Conservation (phyloP, 2,329 filamentous ascomycete species). For the Fusarium xyrophilum region DNA sequence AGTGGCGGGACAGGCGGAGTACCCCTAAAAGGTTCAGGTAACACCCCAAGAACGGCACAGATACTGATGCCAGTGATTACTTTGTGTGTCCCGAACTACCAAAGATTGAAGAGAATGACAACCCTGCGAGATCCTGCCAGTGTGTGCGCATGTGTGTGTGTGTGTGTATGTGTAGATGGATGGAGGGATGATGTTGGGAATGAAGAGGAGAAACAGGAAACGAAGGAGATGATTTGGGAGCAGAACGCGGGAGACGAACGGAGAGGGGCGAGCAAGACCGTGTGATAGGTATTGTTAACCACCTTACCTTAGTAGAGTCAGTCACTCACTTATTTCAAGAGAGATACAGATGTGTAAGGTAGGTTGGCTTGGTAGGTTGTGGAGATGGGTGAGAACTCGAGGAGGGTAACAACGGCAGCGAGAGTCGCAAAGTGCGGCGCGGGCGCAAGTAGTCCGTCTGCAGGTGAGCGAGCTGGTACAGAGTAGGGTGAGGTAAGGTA, state of each 20-base stretch:
- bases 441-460: background rate
- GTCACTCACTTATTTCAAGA: background rate
- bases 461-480: background rate
- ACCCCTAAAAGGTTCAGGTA: slow-evolving; percentile 6
- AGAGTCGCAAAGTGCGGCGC: slow-evolving; percentile 17
- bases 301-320: background rate
- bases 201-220: slow-evolving; percentile 28
- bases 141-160: slow-evolving; percentile 11
- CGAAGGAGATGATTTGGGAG: slow-evolving; percentile 19
- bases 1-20: slow-evolving; percentile 18
- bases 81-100: background rate
- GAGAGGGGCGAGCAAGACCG: background rate
- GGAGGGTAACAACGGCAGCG: slow-evolving; percentile 27
- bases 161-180: background rate
- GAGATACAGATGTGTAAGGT: slow-evolving; percentile 11
- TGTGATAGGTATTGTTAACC: background rate
- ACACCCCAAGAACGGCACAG: background rate
- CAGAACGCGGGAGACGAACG: background rate
- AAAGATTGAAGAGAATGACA: slow-evolving; percentile 2
- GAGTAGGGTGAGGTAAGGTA: slow-evolving; percentile 4
- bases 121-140: slow-evolving; percentile 11
- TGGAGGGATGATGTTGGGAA: slow-evolving; percentile 30
- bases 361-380: background rate
- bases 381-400: slow-evolving; percentile 20
- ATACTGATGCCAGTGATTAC: slow-evolving; percentile 9